Base-by-base conservation (phyloP, 2,329 filamentous ascomycete species). In the Aspergillus ochraceus region DNA sequence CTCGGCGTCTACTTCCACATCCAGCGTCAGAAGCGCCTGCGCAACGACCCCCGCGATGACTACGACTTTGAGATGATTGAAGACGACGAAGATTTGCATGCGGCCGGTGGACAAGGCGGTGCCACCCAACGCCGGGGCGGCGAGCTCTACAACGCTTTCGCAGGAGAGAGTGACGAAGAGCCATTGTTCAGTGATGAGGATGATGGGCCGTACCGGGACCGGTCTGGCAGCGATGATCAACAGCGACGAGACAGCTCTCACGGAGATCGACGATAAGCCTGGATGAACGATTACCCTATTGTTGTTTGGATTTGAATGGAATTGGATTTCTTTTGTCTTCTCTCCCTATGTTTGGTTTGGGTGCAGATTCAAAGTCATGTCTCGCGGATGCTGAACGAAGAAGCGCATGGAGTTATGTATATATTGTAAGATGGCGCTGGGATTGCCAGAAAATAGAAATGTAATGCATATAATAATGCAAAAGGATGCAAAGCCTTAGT, bases 111-210 rank as follows among this genome's bases (percentile, higher is more conserved):
- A 82, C 84, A 65, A 82, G 83, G 54, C 76, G 75, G 74, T 36
- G 76, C 73, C 67, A 83, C 77, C 74, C 73, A 81, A 65, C 81
- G 91, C 53, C 76, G 79, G 20, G 95, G 92, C 2, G 92, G 94
- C 29, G 94, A 98, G 79, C 80, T 99, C 49, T 99, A 99, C 74
- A 95, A 99, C 80, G 95, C 95, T 4, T 99, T 99, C 82, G 95
- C 95, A 0, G 93, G 91, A 17, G 94, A 92, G 55, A 94, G 94
- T 59, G 93, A 95, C 59, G 90, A 91, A 57, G 88, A 90, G 60
- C 70, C 66, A 36, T 52, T 86, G 46, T 79, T 86, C 61, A 82
- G 79, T 64, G 77, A 76, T 45, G 74, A 74, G 3, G 79, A 79
- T 30, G 73, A 73, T 45, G 74, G 68, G n/a, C 69, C 72, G 3